Evolutionary conservation across 192 early-diverging fungal genomes (phyloP).

Genomic region (Coemansia sp.): DNA sequence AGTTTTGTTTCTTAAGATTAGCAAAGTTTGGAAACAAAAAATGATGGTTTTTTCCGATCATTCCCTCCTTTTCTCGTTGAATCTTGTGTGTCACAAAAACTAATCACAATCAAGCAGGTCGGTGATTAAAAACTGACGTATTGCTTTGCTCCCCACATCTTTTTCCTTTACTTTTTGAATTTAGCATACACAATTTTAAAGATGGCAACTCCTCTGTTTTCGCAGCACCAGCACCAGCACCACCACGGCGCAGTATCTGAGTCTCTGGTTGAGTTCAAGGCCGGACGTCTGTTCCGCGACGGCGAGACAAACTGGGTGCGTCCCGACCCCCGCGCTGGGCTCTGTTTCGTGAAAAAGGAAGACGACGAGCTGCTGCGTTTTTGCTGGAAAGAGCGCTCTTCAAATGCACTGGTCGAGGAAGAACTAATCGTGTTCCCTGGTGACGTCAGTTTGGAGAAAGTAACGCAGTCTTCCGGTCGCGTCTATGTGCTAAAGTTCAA

Average conservation of each 20-base stretch:
- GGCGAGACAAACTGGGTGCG: constrained; percentile 63
- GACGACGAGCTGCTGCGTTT: constrained; percentile 77
- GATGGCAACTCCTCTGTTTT: constrained; percentile 33
- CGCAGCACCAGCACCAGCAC: constrained; percentile 18
- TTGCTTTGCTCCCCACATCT: neutral
- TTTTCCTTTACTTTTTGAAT: constrained; percentile 1
- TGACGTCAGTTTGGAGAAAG: constrained; percentile 68
- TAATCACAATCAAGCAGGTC: no score
- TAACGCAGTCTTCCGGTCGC: constrained; percentile 59
- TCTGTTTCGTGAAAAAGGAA: constrained; percentile 36
- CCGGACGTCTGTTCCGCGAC: constrained; percentile 66
- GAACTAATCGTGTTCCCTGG: constrained; percentile 76
- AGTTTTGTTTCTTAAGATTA: neutral
- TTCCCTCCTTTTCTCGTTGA: no score
- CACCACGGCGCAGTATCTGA: constrained; percentile 10
- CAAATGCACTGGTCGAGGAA: constrained; percentile 24
- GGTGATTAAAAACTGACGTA: neutral
- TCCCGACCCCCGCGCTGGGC: constrained; percentile 71
- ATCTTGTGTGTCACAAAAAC: no score
- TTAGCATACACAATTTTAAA: neutral
- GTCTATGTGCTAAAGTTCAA: constrained; percentile 81
- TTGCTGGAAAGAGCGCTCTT: constrained; percentile 71
- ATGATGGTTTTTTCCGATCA: no score
- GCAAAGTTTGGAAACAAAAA: no score
- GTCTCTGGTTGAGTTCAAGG: constrained; percentile 62